Base-by-base conservation (phyloP, 108 stramenopile species). In the Pseudonitzschia multistriata region DNA sequence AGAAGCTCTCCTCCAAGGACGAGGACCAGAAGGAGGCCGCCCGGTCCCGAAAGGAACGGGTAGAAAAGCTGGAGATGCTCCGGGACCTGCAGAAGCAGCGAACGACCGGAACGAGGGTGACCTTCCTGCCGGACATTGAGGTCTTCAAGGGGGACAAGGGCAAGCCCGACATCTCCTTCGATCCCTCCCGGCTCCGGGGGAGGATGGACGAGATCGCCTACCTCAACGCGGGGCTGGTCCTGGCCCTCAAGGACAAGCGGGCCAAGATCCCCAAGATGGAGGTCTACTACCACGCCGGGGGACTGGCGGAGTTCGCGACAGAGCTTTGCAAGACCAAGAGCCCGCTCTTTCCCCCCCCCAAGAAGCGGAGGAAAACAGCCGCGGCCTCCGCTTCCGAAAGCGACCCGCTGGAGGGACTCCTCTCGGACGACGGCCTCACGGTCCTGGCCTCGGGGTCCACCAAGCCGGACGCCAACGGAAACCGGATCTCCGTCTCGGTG, bases 61-160 rank as follows among this genome's bases (percentile, higher is more conserved):
- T 66, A 33, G 71, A 65, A 57, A 79, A 78, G 34, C 35, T 76
- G 56, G 66, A 76, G 24, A 49, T 82, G 17, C 70, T 88, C 0
- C 61, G 72, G 59, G 39, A 48, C 2, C 71, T 90, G 15, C 81
- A 82, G 22, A 52, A 60, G 25, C 69, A 80, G 39, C 80, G 86
- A 52, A 62, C 52, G 54, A 78, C 78, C 11, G 95, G 95, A 47
- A 96, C 96, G 22, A 73, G 49, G 7, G 91, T 97, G 15, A 85
- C 82, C 0, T 97, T 97, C 67, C 61, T 79, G 34, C 96, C 96
- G 21, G 96, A 97, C 59, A 82, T 90, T 35, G 42, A 85, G 37
- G 90, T 98, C 21, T 98, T 98, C 79, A 98, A 98, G 77, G 94
- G 88, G 17, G 82, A 79, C 5, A 85, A 91, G 49, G 92, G 89